Base-by-base conservation (phyloP, 306 rosid species). In the Acacia confusa region DNA sequence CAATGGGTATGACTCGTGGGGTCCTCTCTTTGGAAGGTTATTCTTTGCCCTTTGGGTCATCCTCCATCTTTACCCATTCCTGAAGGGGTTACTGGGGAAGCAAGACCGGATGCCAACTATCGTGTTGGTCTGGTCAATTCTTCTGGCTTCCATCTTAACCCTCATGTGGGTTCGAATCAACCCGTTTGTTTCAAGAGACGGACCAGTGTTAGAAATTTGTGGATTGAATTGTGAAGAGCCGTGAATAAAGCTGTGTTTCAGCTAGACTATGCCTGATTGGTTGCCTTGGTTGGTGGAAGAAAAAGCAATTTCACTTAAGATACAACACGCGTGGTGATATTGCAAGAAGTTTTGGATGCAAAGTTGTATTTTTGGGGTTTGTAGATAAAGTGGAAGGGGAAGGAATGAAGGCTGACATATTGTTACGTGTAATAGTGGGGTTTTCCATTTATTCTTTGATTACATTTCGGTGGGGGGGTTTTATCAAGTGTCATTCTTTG, bases 1-100 rank as follows among this genome's bases (percentile, higher is more conserved):
- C 79, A 95, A 92, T 38, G 99, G 99, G 43, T 95, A 95, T 19
- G 97, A 95, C 44, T 89, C 99, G 25, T 93, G 99, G 99, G 99
- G 98, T 60, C 98, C 97, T 34, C 92, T 95, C 34, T 95, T 95
- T 24, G 98, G 98, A 50, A 92, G 99, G 88, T 86, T 93, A 67
- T 93, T 95, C 88, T 95, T 95, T n/a, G 96, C 97, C 64, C 84
- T 92, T 57, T 95, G 97, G 97, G 97, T 95, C 77, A 91, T 93
- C 77, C 58, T 93, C 85, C 99, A 95, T 80, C 95, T 95, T 61
- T 95, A 95, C 85, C 99, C 99, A 6, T 95, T 95, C 97, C 89
- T 95, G 44, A 95, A 95, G 89, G 96, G 98, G 20, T 84, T 93
- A 45, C 90, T 92, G 32, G 98, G 97, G 32, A 95, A 89, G 78